Percentiles rank a stretch among this genome's conserved stretches.
phyloP scores from a whole-genome alignment of 169 alveolate species.

The Cryptosporidium baileyi region DNA sequence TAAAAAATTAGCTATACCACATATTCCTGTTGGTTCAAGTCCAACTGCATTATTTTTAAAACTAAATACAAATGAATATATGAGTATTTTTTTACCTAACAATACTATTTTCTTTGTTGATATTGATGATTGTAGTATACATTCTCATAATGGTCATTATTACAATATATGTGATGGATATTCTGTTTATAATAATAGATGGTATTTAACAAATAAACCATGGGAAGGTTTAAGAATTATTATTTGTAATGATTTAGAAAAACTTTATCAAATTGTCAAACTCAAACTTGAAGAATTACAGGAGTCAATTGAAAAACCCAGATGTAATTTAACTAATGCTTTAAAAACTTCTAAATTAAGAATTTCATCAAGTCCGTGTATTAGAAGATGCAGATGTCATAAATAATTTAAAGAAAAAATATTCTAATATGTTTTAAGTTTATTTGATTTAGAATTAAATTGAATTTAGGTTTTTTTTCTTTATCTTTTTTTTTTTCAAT shows the following conservation, averaged over 20 bases:
- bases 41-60: slow-evolving; percentile 49
- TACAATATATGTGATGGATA: slow-evolving; percentile 49
- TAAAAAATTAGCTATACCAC: slow-evolving; percentile 22
- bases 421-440: too few relatives aligned
- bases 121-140: slow-evolving; percentile 46
- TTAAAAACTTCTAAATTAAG: too few relatives aligned
- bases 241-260: not conserved
- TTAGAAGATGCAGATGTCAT: too few relatives aligned
- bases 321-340: too few relatives aligned
- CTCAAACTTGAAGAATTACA: slow-evolving; percentile 13
- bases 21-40: slow-evolving; percentile 33
- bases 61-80: slow-evolving; percentile 54
- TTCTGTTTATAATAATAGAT: slow-evolving; percentile 19
- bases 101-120: slow-evolving; percentile 58
- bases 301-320: not conserved
- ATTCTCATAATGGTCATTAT: slow-evolving; percentile 25
- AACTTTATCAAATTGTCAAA: slow-evolving; percentile 3
- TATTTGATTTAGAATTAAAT: too few relatives aligned
- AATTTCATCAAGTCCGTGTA: too few relatives aligned
- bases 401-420: too few relatives aligned
- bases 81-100: slow-evolving; percentile 36
- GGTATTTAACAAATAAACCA: slow-evolving; percentile 34
- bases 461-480: too few relatives aligned
- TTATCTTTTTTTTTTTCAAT: too few relatives aligned
- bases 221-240: slow-evolving; percentile 22